phyloP scores from a whole-genome alignment of 1,139 yeast species.

The Arxiozyma bovina region DNA sequence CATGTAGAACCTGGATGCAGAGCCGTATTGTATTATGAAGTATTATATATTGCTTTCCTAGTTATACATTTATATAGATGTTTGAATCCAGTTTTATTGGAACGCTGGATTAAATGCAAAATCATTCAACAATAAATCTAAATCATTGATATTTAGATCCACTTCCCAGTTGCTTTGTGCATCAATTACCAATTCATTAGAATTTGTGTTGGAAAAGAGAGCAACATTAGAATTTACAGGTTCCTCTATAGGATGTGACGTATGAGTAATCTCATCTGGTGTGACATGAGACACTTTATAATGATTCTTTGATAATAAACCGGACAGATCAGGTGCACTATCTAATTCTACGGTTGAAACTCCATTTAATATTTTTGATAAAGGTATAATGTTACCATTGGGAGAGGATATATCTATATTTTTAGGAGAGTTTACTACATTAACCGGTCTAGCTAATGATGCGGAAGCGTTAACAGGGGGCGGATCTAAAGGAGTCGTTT shows the following conservation, averaged over 20 bases:
- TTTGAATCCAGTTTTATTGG: not conserved
- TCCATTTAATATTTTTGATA: conserved; percentile 1
- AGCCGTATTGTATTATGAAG: not conserved
- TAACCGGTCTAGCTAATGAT: conserved; percentile 17
- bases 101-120: conserved; percentile 63
- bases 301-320: not conserved
- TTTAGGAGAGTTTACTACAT: conserved; percentile 13
- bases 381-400: not conserved
- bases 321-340: not conserved
- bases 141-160: conserved; percentile 79
- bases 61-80: not conserved
- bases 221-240: not conserved
- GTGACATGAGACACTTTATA: not conserved
- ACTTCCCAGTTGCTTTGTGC: conserved; percentile 45
- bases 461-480: conserved; percentile 46
- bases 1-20: not conserved
- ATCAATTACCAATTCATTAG: conserved; percentile 20
- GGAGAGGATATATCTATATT: not conserved
- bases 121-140: conserved; percentile 85
- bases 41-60: not conserved
- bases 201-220: not conserved
- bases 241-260: not conserved
- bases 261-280: not conserved
- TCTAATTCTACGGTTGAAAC: not conserved
- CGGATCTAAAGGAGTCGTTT: conserved; percentile 75